A percentile compares a stretch with the other conserved stretches of the same genome.
phyloP scores from a whole-genome alignment of 164 flowering plant genomes.

The Chimonanthus praecox region DNA sequence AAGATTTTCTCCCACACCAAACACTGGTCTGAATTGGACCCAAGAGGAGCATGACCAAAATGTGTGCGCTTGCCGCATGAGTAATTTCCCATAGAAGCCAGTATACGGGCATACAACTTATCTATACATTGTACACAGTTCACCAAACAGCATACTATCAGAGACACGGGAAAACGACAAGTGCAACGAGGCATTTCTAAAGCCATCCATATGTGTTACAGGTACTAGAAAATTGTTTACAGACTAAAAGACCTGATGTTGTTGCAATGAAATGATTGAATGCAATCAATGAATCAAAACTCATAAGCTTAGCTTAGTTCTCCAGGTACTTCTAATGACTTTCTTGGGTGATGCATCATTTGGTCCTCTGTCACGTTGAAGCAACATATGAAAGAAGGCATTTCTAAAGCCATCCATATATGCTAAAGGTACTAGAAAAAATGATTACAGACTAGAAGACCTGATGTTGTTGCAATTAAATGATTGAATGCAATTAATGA shows the following conservation, averaged over 20 bases:
- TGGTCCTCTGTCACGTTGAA: constrained; percentile 82
- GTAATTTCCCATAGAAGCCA: too few relatives aligned
- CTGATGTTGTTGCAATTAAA: not conserved
- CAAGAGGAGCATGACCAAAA: too few relatives aligned
- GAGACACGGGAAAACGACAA: too few relatives aligned
- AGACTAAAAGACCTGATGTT: not conserved
- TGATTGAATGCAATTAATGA: not conserved
- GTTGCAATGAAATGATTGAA: too few relatives aligned
- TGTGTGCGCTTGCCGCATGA: too few relatives aligned
- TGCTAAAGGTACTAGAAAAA: not conserved
- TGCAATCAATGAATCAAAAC: not conserved
- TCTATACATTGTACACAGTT: too few relatives aligned
- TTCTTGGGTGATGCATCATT: constrained; percentile 78
- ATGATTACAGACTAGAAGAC: not conserved
- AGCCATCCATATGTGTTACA: not conserved
- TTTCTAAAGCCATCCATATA: not conserved
- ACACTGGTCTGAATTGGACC: too few relatives aligned
- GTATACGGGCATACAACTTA: too few relatives aligned
- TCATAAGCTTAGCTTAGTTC: constrained; percentile 62
- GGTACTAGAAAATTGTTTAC: not conserved
- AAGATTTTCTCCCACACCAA: too few relatives aligned
- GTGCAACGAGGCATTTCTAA: not conserved
- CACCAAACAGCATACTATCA: too few relatives aligned
- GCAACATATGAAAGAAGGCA: not conserved
- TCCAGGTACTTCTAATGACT: constrained; percentile 76